Evolutionary conservation across 306 rosid genomes (phyloP), one percentile per base, ranked within the genome.

Genomic region (Amphicarpaea edgeworthii): DNA sequence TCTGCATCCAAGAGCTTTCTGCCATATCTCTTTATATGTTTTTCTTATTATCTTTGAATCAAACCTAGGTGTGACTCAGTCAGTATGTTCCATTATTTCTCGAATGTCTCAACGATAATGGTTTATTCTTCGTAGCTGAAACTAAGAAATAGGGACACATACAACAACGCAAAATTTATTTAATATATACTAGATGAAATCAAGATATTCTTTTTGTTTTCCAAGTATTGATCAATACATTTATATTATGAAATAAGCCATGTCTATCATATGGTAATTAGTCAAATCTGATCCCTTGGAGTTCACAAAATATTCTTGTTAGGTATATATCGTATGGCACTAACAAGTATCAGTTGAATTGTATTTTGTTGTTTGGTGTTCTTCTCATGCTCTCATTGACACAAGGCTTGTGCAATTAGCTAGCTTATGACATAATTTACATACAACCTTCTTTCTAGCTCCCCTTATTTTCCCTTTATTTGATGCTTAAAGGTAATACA

Each of bases 381-480:
- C 16, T 6, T 23, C 10, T 3, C 54, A 17, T 59, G 26, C 65
- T 74, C n/a, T 23, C 38, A 45, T 15, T 0, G 34, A 58, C 20
- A 37, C 0, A 55, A 34, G 55, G 19, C 23, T 34, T 3, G 45
- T 54, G 15, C 51, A 6, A 21, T 55, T 37, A 58, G 71, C 30
- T 15, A 21, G 63, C 54, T 65, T 46, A 55, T 23, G 37, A 40
- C 12, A 34, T 66, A 64, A 38, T 68, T 58, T 37, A 37, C 23
- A 7, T 26, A 38, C n/a, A 2, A 32, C 45, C 0, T 24, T 26
- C 17, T 38, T 17, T 68, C 10, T 21, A 21, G 24, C 32, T 49
- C 37, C 43, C 7, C 12, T 28, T 28, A 30, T 61, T 70, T 50
- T 26, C 46, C 19, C 53, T 70, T 24, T 68, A 50, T 73, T 70